These are phyloP conservation scores for Diospyros kaki DNA, from an alignment of 148 eudicot species.

Conservation along the genomic window DNA sequence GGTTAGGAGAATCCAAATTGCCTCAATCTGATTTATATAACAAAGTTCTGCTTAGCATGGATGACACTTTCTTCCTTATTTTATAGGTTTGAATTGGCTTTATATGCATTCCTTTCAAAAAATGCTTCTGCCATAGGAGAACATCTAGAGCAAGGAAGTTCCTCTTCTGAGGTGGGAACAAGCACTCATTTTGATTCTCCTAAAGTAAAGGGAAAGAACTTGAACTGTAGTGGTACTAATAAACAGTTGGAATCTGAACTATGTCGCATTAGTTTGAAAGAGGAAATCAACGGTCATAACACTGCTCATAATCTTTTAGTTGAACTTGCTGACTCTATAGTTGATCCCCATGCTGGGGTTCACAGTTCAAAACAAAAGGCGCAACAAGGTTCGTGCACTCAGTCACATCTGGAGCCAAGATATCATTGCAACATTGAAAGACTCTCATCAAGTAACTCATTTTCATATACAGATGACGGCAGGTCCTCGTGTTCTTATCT, in stretches of 20 bases:
- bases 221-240: conserved; percentile 32
- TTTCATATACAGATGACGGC: conserved; percentile 40
- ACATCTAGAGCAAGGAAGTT: conserved; percentile 38
- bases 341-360: conserved; percentile 36
- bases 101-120: conserved; percentile 65
- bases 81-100: conserved; percentile 89
- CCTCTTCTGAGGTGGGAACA: conserved; percentile 31
- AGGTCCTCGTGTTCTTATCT: conserved; percentile 51
- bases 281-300: conserved; percentile 25
- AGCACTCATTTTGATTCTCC: conserved; percentile 35
- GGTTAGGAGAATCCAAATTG: conserved; percentile 39
- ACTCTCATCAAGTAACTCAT: conserved; percentile 42
- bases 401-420: conserved; percentile 42
- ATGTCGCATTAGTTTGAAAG: conserved; percentile 37
- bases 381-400: conserved; percentile 36
- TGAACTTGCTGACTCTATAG: conserved; percentile 28
- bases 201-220: conserved; percentile 39
- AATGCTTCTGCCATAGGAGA: conserved; percentile 48
- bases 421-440: conserved; percentile 34
- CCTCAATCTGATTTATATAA: neutral
- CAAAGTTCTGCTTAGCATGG: conserved; percentile 11
- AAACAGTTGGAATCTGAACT: conserved; percentile 43
- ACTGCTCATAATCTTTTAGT: conserved; percentile 29
- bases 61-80: conserved; percentile 19
- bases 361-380: conserved; percentile 31